phyloP scores from a whole-genome alignment of 129 eudicot genomes.

The Mikania micrantha region DNA sequence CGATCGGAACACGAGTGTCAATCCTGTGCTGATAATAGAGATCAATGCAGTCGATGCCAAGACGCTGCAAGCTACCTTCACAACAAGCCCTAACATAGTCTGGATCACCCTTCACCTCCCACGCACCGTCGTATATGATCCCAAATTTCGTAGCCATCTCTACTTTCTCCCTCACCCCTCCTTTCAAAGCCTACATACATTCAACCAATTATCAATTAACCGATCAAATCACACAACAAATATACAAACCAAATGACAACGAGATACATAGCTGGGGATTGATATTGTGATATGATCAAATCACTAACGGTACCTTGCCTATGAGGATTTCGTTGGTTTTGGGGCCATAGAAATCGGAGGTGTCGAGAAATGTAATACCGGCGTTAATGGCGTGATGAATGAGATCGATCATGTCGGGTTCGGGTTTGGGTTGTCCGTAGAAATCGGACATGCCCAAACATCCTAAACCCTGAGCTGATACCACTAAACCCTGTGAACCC shows the following conservation, averaged over 20 bases:
- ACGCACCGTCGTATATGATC: constrained; percentile 1
- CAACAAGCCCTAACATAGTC: constrained; percentile 39
- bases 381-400: constrained; percentile 43
- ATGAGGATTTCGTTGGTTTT: constrained; percentile 43
- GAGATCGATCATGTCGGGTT: constrained; percentile 38
- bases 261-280: too few relatives aligned
- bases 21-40: constrained; percentile 46
- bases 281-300: too few relatives aligned
- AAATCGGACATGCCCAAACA: constrained; percentile 39
- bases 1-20: constrained; percentile 45
- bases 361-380: constrained; percentile 45
- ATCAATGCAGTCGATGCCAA: constrained; percentile 39
- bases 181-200: constrained; percentile 44
- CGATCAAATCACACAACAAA: too few relatives aligned
- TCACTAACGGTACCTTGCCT: constrained; percentile 40
- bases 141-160: constrained; percentile 46
- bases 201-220: too few relatives aligned
- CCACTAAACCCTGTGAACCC: constrained; percentile 45
- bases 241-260: too few relatives aligned
- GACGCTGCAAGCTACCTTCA: constrained; percentile 52
- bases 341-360: constrained; percentile 53
- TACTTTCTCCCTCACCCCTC: constrained; percentile 37
- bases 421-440: constrained; percentile 38
- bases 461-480: constrained; percentile 39
- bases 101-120: constrained; percentile 32